Percentiles rank a stretch among this genome's conserved stretches.
phyloP scores from a whole-genome alignment of 257 asterid species.

The Lavandula angustifolia region DNA sequence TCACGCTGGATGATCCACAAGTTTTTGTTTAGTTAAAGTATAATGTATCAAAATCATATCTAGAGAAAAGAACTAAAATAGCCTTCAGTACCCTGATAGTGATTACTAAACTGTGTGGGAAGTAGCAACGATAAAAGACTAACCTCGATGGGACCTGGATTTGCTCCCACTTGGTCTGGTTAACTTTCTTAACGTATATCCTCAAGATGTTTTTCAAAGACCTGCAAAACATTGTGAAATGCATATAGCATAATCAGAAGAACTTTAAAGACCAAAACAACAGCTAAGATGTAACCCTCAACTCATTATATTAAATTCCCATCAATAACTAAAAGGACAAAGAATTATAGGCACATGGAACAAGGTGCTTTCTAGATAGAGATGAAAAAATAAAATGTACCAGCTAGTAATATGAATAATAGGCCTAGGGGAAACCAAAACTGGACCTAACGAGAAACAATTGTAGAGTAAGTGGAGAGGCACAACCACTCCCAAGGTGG shows the following conservation, averaged over 20 bases:
- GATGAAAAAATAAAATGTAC: not conserved
- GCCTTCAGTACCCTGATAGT: not conserved
- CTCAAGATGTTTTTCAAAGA: constrained; percentile 80
- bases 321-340: not conserved
- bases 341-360: not conserved
- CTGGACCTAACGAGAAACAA: not conserved
- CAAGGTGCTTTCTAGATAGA: no score
- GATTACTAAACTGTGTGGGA: constrained; percentile 10
- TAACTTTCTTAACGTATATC: constrained; percentile 74
- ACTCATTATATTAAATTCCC: not conserved
- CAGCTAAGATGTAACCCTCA: constrained; percentile 15
- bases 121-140: constrained; percentile 1
- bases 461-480: not conserved
- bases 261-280: not conserved
- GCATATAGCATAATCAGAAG: constrained; percentile 10
- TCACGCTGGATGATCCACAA: constrained; percentile 55
- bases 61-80: not conserved
- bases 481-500: constrained; percentile 16
- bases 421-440: not conserved
- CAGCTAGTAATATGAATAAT: constrained; percentile 1
- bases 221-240: constrained; percentile 46
- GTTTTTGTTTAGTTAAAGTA: constrained; percentile 26
- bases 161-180: constrained; percentile 73
- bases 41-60: constrained; percentile 26
- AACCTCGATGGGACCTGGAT: constrained; percentile 81